Conservation (phyloP, 2,329 filamentous ascomycete genomes). For the Akanthomyces dipterigenus region DNA sequence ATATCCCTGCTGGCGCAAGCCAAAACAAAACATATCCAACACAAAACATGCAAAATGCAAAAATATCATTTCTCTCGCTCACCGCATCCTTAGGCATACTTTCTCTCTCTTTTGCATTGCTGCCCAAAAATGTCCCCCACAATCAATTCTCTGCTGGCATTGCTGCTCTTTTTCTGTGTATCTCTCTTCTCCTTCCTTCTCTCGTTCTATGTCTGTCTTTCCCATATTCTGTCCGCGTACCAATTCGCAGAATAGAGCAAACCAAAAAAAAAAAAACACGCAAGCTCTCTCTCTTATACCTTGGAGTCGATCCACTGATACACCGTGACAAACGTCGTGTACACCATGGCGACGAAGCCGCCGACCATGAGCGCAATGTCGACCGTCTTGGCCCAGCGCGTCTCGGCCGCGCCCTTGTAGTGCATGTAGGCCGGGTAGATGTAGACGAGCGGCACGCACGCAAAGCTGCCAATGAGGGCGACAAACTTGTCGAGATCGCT, state of each 20-base stretch:
- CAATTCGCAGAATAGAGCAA: too few relatives aligned
- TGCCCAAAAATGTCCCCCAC: neutral
- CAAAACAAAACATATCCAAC: neutral
- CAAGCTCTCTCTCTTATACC: neutral
- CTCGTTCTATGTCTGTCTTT: too few relatives aligned
- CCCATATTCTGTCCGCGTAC: too few relatives aligned
- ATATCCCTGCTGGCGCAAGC: neutral
- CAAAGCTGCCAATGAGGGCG: conserved; percentile 64
- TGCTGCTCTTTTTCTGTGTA: neutral
- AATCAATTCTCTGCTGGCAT: neutral
- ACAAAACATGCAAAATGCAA: neutral
- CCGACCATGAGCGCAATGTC: conserved; percentile 58
- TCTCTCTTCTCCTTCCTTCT: neutral
- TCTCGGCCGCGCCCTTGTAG: conserved; percentile 57
- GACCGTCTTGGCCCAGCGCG: conserved; percentile 45
- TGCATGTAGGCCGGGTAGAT: conserved; percentile 69
- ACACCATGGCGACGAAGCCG: conserved; percentile 62
- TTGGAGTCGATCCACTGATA: conserved; percentile 27
- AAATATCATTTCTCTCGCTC: neutral
- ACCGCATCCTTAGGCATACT: neutral
- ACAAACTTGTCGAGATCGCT: conserved; percentile 69
- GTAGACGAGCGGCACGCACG: conserved; percentile 70
- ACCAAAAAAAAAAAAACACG: too few relatives aligned
- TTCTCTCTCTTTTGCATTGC: neutral
- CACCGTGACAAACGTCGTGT: conserved; percentile 58